Evolutionary conservation across 139 green algal genomes (phyloP), one percentile per base, ranked within the genome.

Genomic region (Volvox reticuliferus): DNA sequence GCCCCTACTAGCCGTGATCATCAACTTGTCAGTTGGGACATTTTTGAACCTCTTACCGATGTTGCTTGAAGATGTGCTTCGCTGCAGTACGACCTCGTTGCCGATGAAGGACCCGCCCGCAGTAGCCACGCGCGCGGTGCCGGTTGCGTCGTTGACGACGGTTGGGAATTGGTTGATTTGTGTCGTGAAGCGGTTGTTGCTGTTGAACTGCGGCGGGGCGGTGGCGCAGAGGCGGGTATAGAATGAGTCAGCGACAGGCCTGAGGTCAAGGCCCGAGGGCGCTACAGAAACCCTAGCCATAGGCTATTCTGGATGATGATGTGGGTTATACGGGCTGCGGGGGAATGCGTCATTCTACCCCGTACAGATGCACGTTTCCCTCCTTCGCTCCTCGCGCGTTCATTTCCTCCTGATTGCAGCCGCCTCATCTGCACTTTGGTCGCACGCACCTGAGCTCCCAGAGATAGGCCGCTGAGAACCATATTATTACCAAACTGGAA

Each of bases 401-500:
- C n/a, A n/a, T n/a, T n/a, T n/a, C n/a, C n/a, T n/a, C n/a, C n/a
- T n/a, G n/a, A n/a, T n/a, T n/a, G n/a, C n/a, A n/a, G n/a, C n/a
- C n/a, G n/a, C n/a, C n/a, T n/a, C n/a, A n/a, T n/a, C n/a, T n/a
- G 44, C 44, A 55, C 44, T 55, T 55, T 5, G 9, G 67, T 28
- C 67, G 17, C 18, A 9, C 50, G 26, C 3, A 90, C 86, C 86
- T 90, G 86, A 0, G 69, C 86, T 22, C 86, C 86, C 19, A 90
- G 55, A 22, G 86, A 90, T 63, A 36, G 1, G 13, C 86, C 86
- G 12, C 3, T 26, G 3, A 90, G 73, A 22, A 90, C 86, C 0
- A 63, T 2, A 76, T 63, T 90, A 44, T 85, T 78, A 14, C 86
- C 86, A 81, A 90, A 90, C 75, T 90, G 86, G 33, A 90, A 90